Evolutionary conservation across 345 rosid species (phyloP), one percentile per base, ranked within the genome.

Genomic region (Eucalyptus erythrocorys): DNA sequence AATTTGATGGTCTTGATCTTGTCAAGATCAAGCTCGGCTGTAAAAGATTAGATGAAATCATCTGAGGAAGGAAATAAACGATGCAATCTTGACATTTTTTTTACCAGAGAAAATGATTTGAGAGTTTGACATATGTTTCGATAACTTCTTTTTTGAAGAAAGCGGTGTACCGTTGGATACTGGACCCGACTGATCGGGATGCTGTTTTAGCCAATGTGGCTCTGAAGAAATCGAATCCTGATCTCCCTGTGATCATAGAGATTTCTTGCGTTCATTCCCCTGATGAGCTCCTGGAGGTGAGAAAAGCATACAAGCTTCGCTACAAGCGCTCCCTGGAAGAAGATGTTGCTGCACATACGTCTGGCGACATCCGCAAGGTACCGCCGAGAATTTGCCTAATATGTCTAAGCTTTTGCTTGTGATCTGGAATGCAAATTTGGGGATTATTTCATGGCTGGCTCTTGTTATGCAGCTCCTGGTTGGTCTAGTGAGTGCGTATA

Each of bases 281-380:
- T 5, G 98, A 96, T 71, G 98, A 95, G 93, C 95, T 96, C 50
- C 85, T 95, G 91, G 92, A 89, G 43, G 93, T 93, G 30, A 91
- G 95, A 86, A 89, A 94, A 49, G 96, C 96, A 17, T 95, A 95
- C 90, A 94, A 91, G 87, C 88, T 88, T 80, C 95, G 97, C 48
- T 94, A 93, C 93, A 94, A 93, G 94, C 94, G 32, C 64, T 95
- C 98, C 76, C 40, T 96, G 90, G 98, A 96, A 86, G 98, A 96
- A 92, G 97, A 94, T 81, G 94, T 95, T 16, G 96, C 96, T 10
- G 93, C 94, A 26, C 94, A 92, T 82, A 95, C 95, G 89, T 48
- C 90, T 4, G 95, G 95, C 4, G 96, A 96, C 61, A 40, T 91
- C 59, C 93, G 95, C 87, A 94, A 92, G 96, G 97, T 87, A n/a